Evolutionary conservation across 176 grass and related monocot genomes (phyloP).

Genomic region (Aegilops tauschii): DNA sequence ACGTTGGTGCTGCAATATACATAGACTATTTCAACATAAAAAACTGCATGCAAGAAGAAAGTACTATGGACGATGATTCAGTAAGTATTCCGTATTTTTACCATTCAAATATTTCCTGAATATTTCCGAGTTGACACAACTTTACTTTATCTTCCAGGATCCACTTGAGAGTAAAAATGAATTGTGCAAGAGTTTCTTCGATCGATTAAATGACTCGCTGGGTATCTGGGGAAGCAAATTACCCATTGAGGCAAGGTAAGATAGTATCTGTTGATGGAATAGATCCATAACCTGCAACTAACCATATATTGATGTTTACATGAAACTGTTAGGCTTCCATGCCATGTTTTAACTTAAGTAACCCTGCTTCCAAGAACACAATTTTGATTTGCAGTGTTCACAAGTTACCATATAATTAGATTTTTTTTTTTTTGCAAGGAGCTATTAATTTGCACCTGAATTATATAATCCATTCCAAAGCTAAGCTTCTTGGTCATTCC

Average conservation of each 20-base stretch:
- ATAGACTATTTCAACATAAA: conserved; percentile 72
- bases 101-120: background rate
- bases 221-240: conserved; percentile 84
- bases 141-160: conserved; percentile 50
- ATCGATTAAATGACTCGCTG: conserved; percentile 76
- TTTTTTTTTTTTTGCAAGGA: background rate
- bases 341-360: background rate
- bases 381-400: background rate
- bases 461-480: background rate
- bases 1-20: conserved; percentile 85
- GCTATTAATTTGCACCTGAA: background rate
- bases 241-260: conserved; percentile 79
- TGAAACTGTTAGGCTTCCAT: background rate
- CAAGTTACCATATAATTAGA: background rate
- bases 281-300: background rate
- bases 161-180: conserved; percentile 68
- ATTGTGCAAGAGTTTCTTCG: conserved; percentile 66
- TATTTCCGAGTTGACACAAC: background rate
- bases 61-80: conserved; percentile 58
- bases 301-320: background rate
- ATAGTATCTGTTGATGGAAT: background rate
- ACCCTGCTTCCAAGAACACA: conserved; percentile 2
- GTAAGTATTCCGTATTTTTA: conserved; percentile 32
- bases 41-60: conserved; percentile 66
- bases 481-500: background rate